A percentile compares a stretch with the other conserved stretches of the same genome.
Evolutionary conservation across 1,284 basidiomycete species (phyloP).

Genomic region (Ceratobasidium sp.): DNA sequence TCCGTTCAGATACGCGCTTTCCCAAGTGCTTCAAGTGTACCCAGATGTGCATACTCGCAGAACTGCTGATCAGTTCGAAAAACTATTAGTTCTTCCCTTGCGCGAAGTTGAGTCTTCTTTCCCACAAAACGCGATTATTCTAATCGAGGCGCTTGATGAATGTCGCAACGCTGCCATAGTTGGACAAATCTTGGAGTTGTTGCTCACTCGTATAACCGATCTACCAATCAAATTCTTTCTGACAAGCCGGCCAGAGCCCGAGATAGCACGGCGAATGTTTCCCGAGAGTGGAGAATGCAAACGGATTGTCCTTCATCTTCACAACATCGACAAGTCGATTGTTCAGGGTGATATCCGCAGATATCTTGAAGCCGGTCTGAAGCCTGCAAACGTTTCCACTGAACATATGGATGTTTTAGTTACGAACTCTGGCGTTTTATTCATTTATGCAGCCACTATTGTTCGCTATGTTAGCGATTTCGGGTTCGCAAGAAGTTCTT

Average conservation of each 20-base stretch:
- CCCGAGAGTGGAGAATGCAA: no score
- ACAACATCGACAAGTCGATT: slow-evolving; percentile 34
- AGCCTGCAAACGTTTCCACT: not conserved
- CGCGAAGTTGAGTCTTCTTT: not conserved
- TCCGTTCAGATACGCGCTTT: slow-evolving; percentile 11
- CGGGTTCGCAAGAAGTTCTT: not conserved
- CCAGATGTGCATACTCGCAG: not conserved
- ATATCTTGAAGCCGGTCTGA: slow-evolving; percentile 20
- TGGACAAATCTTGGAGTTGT: not conserved
- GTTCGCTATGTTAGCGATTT: slow-evolving; percentile 1
- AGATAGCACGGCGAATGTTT: slow-evolving; percentile 6
- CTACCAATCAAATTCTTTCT: slow-evolving; percentile 35
- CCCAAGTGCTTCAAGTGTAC: not conserved
- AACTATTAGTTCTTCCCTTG: slow-evolving; percentile 24
- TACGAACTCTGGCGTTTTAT: not conserved
- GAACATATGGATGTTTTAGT: not conserved
- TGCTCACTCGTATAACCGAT: not conserved
- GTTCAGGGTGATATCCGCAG: slow-evolving; percentile 38
- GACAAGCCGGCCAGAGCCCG: slow-evolving; percentile 38
- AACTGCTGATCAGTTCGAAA: slow-evolving; percentile 17
- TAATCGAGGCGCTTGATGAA: slow-evolving; percentile 41
- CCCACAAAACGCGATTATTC: slow-evolving; percentile 7
- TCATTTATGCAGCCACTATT: slow-evolving; percentile 29
- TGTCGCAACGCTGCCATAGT: slow-evolving; percentile 1
- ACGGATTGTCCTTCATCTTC: slow-evolving; percentile 26